These are phyloP conservation scores for Phoma sp. DNA, from an alignment of 2,329 filamentous ascomycete species.

Conservation along the genomic window DNA sequence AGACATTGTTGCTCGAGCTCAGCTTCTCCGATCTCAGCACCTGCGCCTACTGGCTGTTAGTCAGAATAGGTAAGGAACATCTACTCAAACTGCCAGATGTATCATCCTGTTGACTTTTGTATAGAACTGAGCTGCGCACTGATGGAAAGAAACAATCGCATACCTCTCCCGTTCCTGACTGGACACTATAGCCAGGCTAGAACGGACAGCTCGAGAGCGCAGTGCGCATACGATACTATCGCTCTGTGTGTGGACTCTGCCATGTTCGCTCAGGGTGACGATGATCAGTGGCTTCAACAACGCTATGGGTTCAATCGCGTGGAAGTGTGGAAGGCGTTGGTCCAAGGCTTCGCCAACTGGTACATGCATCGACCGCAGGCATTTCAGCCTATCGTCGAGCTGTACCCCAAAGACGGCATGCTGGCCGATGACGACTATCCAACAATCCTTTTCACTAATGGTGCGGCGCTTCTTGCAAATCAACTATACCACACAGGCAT, in stretches of 20 bases:
- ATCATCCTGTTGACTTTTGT: neutral
- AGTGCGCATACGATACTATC: conserved; percentile 21
- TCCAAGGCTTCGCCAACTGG: conserved; percentile 26
- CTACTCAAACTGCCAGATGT: neutral
- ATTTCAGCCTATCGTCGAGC: conserved; percentile 43
- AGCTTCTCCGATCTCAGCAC: neutral
- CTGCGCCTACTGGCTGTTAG: conserved; percentile 27
- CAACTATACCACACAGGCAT: conserved; percentile 65
- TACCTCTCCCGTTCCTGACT: conserved; percentile 18
- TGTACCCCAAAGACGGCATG: conserved; percentile 31
- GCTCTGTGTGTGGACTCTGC: conserved; percentile 28
- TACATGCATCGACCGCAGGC: conserved; percentile 28
- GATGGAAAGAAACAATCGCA: conserved; percentile 12
- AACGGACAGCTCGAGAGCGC: conserved; percentile 11
- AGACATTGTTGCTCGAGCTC: neutral
- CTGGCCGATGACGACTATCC: conserved; percentile 42
- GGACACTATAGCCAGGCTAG: neutral
- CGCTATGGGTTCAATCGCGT: conserved; percentile 28
- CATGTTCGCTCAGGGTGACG: conserved; percentile 30
- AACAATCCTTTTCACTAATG: conserved; percentile 56
- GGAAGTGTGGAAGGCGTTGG: conserved; percentile 27
- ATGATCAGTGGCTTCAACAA: conserved; percentile 27
- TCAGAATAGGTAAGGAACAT: conserved; percentile 24
- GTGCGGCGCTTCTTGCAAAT: conserved; percentile 55
- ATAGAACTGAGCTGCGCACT: conserved; percentile 29